phyloP scores from a whole-genome alignment of 345 rosid genomes.

The Moringa oleifera region DNA sequence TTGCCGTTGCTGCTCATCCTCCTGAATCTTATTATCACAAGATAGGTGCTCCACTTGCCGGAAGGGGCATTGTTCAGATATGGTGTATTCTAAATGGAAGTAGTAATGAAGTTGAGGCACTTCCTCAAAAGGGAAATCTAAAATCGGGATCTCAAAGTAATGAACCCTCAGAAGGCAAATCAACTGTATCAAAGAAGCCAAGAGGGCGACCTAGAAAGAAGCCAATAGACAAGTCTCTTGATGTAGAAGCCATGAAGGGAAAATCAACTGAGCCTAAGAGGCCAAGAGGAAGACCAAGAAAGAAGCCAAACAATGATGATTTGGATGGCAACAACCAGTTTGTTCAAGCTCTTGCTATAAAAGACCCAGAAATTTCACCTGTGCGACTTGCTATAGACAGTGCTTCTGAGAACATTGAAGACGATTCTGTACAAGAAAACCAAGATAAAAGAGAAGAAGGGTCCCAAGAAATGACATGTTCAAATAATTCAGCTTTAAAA shows the following conservation, averaged over 20 bases:
- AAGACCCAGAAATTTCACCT: slow-evolving; percentile 42
- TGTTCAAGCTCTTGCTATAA: slow-evolving; percentile 40
- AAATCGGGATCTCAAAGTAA: slow-evolving; percentile 15
- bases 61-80: slow-evolving; percentile 85
- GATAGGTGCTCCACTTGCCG: slow-evolving; percentile 60
- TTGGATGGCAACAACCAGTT: slow-evolving; percentile 26
- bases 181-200: slow-evolving; percentile 32
- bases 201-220: slow-evolving; percentile 49
- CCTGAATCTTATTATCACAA: slow-evolving; percentile 72
- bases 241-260: neutral
- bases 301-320: slow-evolving; percentile 15
- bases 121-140: slow-evolving; percentile 17
- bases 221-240: neutral
- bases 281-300: slow-evolving; percentile 28
- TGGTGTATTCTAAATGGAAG: slow-evolving; percentile 61
- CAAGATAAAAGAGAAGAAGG: slow-evolving; percentile 13
- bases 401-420: slow-evolving; percentile 23
- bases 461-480: slow-evolving; percentile 16
- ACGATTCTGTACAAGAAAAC: slow-evolving; percentile 23
- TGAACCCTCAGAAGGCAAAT: slow-evolving; percentile 19
- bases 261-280: slow-evolving; percentile 20
- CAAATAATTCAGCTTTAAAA: slow-evolving; percentile 27
- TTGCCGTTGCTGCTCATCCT: slow-evolving; percentile 92
- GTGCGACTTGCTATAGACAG: slow-evolving; percentile 27
- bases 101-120: slow-evolving; percentile 24